Conservation (phyloP, 768 basidiomycete genomes). For the Ramaria sp. region DNA sequence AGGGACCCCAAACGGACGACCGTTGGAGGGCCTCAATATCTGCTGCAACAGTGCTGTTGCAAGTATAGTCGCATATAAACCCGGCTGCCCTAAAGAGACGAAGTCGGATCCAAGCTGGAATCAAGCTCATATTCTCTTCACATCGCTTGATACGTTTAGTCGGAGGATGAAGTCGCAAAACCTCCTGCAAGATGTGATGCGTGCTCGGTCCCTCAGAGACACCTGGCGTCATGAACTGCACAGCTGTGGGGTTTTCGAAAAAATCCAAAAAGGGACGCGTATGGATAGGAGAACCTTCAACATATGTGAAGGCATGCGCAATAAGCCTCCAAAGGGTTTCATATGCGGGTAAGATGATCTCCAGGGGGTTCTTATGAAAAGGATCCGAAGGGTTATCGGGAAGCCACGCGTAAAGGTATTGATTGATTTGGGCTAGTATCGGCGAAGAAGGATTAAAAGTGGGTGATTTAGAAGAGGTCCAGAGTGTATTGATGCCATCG, state of each 20-base stretch:
- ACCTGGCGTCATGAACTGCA: constrained; percentile 19
- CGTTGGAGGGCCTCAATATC: constrained; percentile 27
- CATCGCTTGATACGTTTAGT: constrained; percentile 34
- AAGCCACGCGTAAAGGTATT: constrained; percentile 30
- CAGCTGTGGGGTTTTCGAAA: constrained; percentile 19
- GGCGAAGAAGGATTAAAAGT: constrained; percentile 19
- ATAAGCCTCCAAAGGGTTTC: constrained; percentile 56
- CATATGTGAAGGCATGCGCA: constrained; percentile 32
- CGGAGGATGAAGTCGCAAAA: constrained; percentile 41
- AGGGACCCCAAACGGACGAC: constrained; percentile 28
- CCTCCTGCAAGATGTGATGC: constrained; percentile 30
- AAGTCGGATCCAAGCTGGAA: not conserved
- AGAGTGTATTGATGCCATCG: constrained; percentile 33
- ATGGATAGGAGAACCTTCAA: constrained; percentile 19
- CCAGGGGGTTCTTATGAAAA: constrained; percentile 28
- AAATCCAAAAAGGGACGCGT: constrained; percentile 27
- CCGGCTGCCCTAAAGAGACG: constrained; percentile 9
- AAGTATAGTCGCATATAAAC: constrained; percentile 15
- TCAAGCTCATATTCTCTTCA: constrained; percentile 5
- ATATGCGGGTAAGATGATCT: constrained; percentile 48
- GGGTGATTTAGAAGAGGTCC: constrained; percentile 33
- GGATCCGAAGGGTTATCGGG: constrained; percentile 20
- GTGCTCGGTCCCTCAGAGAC: constrained; percentile 19
- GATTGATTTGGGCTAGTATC: constrained; percentile 25
- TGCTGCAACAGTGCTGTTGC: constrained; percentile 17